Evolutionary conservation across 1,139 yeast genomes (phyloP), one percentile per base, ranked within the genome.

Genomic region (Suhomyces anneliseae): DNA sequence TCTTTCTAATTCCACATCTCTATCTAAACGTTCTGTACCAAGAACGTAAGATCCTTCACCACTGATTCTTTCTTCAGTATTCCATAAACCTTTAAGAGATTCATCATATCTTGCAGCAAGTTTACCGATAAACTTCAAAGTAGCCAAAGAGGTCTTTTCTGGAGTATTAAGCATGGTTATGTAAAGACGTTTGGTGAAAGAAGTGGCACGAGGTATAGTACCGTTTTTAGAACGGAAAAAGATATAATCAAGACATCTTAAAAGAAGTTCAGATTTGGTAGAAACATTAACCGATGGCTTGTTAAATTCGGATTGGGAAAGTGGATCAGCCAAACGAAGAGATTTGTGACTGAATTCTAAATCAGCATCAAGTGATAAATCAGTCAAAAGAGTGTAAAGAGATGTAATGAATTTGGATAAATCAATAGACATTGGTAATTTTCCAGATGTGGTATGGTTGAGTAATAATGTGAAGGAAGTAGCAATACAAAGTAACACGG

Each of bases 381-480:
- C 83, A 44, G 85, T 81, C 40, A 90, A 65, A 24, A 88, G 64
- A 4, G 81, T 67, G 62, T 89, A 90, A 41, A 90, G 72, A n/a
- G 86, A 82, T 47, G 85, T 81, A 37, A 89, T 82, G 62, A 90
- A 90, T 52, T 79, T 79, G 36, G 88, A 80, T 50, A 87, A 69
- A 60, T 87, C 95, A 45, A 86, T 78, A 8, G 78, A 69, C 39
- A 86, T 78, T 46, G 87, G 87, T 35, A 75, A 57, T 54, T 64
- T 72, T 4, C 79, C 78, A 54, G 78, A 78, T 34, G 81, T 81
- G 2, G 81, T 78, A 61, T 90, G 93, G 51, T 86, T 90, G 0
- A 88, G 78, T 15, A 90, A 82, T 43, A 93, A 74, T 0, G 96
- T 64, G 66, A 93, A 93, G 8, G 98, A 90, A 1, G 98, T 92